A percentile compares a stretch with the other conserved stretches of the same genome.
These are phyloP conservation scores for Tremella mesenterica DNA, from an alignment of 768 basidiomycete species.

Conservation along the genomic window DNA sequence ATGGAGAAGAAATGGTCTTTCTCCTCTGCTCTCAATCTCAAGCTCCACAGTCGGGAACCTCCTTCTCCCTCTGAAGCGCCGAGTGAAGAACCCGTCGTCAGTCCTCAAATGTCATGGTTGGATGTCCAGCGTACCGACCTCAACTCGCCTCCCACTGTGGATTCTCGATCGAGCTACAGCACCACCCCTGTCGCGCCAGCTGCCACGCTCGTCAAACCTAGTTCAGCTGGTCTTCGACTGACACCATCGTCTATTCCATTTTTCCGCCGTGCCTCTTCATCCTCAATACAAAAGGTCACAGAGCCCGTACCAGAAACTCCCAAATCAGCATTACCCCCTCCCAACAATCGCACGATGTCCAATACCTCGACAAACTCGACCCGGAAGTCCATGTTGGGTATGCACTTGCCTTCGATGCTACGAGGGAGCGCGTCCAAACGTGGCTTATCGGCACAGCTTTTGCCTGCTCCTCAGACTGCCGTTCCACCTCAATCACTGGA, in stretches of 20 bases:
- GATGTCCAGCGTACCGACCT: slow-evolving; percentile 22
- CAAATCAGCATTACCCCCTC: slow-evolving; percentile 7
- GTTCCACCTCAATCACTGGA: slow-evolving; percentile 2
- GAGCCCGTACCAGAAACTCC: slow-evolving; percentile 2
- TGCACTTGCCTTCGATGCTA: slow-evolving; percentile 70
- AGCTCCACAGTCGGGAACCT: slow-evolving; percentile 12
- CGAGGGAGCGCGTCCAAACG: slow-evolving; percentile 74
- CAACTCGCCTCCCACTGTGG: slow-evolving; percentile 13
- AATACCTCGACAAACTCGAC: slow-evolving; percentile 6
- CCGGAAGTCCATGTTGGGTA: slow-evolving; percentile 60
- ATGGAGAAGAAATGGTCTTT: slow-evolving; percentile 45
- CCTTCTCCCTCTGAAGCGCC: slow-evolving; percentile 22
- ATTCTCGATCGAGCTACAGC: neutral
- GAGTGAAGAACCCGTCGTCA: slow-evolving; percentile 1
- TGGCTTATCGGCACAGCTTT: slow-evolving; percentile 50
- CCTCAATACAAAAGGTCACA: slow-evolving; percentile 23
- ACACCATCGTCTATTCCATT: slow-evolving; percentile 41
- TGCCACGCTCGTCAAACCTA: slow-evolving; percentile 5
- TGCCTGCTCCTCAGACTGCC: neutral
- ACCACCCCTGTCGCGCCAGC: slow-evolving; percentile 9
- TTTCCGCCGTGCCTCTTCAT: slow-evolving; percentile 42
- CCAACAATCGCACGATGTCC: slow-evolving; percentile 10
- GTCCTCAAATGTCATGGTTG: slow-evolving; percentile 30
- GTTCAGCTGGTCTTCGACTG: slow-evolving; percentile 17
- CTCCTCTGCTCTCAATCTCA: slow-evolving; percentile 41